Evolutionary conservation across 2,329 filamentous ascomycete species (phyloP).

Genomic region (Clonostachys rosea): DNA sequence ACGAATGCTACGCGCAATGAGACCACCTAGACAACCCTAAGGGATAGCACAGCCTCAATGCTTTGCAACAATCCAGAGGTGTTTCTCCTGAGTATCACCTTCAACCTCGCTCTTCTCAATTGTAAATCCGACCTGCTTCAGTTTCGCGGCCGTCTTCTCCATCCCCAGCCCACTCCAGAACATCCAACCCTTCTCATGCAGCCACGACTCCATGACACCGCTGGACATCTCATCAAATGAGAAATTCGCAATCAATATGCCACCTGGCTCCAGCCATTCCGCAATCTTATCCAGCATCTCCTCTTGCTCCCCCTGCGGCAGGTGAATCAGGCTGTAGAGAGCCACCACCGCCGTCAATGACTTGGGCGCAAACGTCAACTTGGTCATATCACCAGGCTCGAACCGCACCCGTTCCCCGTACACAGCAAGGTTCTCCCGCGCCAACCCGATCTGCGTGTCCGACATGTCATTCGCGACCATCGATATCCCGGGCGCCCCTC

Average conservation of each 20-base stretch:
- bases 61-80: conserved; percentile 33
- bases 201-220: conserved; percentile 25
- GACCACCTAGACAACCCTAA: not conserved
- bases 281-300: conserved; percentile 35
- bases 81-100: conserved; percentile 21
- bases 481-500: conserved; percentile 6
- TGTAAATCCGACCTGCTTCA: conserved; percentile 23
- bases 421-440: conserved; percentile 13
- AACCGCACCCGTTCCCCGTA: conserved; percentile 2
- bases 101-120: conserved; percentile 20
- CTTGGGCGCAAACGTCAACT: conserved; percentile 17
- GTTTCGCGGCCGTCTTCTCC: conserved; percentile 21
- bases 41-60: conserved; percentile 6
- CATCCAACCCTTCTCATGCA: conserved; percentile 34
- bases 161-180: conserved; percentile 35
- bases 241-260: conserved; percentile 44
- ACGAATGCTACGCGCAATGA: no score
- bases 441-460: conserved; percentile 25
- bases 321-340: conserved; percentile 51
- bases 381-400: conserved; percentile 29
- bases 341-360: conserved; percentile 43
- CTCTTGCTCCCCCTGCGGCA: conserved; percentile 44
- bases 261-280: conserved; percentile 46
- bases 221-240: conserved; percentile 16
- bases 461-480: conserved; percentile 35